phyloP scores from a whole-genome alignment of 768 basidiomycete genomes.

The Lyophyllum atratum region DNA sequence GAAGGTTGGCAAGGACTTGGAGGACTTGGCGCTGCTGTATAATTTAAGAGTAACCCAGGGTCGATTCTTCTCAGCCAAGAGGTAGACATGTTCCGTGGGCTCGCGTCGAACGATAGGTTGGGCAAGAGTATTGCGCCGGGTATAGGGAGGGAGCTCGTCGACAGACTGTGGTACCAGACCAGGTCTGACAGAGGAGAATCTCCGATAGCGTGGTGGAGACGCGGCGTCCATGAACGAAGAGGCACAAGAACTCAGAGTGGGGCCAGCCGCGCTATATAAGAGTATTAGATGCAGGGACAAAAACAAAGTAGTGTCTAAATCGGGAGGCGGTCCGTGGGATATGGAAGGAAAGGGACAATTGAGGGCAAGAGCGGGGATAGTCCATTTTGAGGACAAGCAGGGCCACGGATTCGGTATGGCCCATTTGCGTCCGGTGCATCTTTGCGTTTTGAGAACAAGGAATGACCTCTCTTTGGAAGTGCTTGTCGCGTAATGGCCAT shows the following conservation, averaged over 20 bases:
- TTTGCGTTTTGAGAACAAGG: constrained; percentile 17
- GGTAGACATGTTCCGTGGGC: constrained; percentile 50
- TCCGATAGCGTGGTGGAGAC: constrained; percentile 52
- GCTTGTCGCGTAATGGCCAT: background rate
- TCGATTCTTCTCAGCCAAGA: constrained; percentile 40
- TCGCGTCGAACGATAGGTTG: constrained; percentile 42
- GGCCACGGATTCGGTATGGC: constrained; percentile 9
- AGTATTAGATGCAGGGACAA: constrained; percentile 2
- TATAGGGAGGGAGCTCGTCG: constrained; percentile 49
- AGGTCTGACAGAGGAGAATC: constrained; percentile 45
- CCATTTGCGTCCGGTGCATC: background rate
- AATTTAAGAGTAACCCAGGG: constrained; percentile 49
- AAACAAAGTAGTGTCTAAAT: constrained; percentile 30
- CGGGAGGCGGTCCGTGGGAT: constrained; percentile 10
- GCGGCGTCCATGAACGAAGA: constrained; percentile 41
- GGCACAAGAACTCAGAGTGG: background rate
- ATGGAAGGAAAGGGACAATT: constrained; percentile 22
- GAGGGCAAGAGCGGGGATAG: constrained; percentile 12
- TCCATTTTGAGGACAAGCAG: constrained; percentile 16
- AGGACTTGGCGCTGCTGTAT: constrained; percentile 53
- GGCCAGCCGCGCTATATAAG: constrained; percentile 18
- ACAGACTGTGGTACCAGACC: constrained; percentile 51
- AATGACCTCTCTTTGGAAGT: background rate
- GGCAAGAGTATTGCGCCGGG: constrained; percentile 46
- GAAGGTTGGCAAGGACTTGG: constrained; percentile 51